Percentiles rank a stretch among this genome's conserved stretches.
Evolutionary conservation across 2,329 filamentous ascomycete species (phyloP).

Genomic region (Aspergillus sp.): DNA sequence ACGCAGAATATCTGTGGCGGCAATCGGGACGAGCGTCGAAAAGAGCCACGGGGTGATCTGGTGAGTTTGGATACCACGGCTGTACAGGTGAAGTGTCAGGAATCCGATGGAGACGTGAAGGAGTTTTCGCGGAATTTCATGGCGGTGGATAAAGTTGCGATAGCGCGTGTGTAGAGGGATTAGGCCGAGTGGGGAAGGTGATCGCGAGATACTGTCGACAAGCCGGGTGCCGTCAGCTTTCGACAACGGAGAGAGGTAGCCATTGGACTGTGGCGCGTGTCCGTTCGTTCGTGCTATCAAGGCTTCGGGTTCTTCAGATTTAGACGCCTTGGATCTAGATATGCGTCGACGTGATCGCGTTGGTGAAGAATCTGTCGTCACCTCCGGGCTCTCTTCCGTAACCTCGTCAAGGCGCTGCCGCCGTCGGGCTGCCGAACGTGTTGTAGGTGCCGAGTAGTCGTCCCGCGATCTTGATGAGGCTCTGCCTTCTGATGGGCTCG

Average conservation of each 20-base stretch:
- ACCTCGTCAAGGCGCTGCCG: constrained; percentile 56
- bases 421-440: constrained; percentile 66
- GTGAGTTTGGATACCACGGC: constrained; percentile 71
- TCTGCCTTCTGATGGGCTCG: constrained; percentile 59
- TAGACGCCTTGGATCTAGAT: constrained; percentile 41
- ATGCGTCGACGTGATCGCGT: constrained; percentile 51
- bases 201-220: constrained; percentile 74
- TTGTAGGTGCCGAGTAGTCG: constrained; percentile 71
- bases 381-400: constrained; percentile 46
- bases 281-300: constrained; percentile 32
- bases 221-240: constrained; percentile 69
- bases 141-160: constrained; percentile 87
- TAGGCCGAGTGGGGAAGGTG: constrained; percentile 86
- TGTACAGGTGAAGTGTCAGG: constrained; percentile 83
- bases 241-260: constrained; percentile 31
- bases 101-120: constrained; percentile 97
- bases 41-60: constrained; percentile 84
- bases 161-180: constrained; percentile 95
- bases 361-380: constrained; percentile 53
- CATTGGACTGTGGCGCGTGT: constrained; percentile 37
- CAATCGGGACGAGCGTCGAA: constrained; percentile 77
- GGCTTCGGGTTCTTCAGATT: constrained; percentile 31
- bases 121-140: constrained; percentile 91
- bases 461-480: constrained; percentile 47
- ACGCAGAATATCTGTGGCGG: constrained; percentile 75